These are phyloP conservation scores for Claviceps sorghi DNA, from an alignment of 2,329 filamentous ascomycete genomes.

Conservation along the genomic window DNA sequence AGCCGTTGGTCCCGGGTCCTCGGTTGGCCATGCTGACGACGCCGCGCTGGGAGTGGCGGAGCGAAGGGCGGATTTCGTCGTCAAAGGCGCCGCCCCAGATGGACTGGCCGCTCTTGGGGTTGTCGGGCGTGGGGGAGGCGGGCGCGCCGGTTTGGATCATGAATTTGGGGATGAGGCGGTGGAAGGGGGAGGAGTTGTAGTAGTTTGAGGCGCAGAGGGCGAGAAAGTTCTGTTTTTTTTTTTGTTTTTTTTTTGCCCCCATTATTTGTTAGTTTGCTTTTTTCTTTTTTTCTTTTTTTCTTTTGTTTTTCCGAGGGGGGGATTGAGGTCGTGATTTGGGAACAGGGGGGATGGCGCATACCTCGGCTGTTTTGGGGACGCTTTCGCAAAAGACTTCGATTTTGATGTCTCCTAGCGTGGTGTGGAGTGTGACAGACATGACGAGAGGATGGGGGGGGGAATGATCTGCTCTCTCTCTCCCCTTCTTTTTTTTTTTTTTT, in stretches of 20 bases:
- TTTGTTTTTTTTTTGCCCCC: background rate
- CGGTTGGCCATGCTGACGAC: conserved; percentile 70
- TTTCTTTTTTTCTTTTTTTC: background rate
- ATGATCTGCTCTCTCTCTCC: background rate
- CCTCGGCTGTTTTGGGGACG: conserved; percentile 82
- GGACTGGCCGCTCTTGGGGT: conserved; percentile 54
- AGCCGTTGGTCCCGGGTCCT: conserved; percentile 57
- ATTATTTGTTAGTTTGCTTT: background rate
- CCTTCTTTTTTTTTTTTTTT: too few relatives aligned
- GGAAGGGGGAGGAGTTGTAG: conserved; percentile 62
- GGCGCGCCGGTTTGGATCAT: conserved; percentile 66
- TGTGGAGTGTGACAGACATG: conserved; percentile 68
- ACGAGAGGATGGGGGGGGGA: background rate
- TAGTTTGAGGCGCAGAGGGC: conserved; percentile 69
- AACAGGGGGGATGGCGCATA: conserved; percentile 19
- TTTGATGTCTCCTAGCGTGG: conserved; percentile 78
- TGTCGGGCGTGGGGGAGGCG: conserved; percentile 36
- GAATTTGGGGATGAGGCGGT: conserved; percentile 67
- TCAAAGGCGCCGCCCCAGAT: conserved; percentile 64
- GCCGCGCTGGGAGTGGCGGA: conserved; percentile 54
- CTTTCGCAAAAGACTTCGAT: conserved; percentile 93
- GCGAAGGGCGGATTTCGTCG: conserved; percentile 61
- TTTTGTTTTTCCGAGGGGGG: background rate
- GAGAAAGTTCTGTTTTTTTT: conserved; percentile 56
- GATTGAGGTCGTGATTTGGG: background rate